Evolutionary conservation across 2,329 filamentous ascomycete species (phyloP).

Genomic region (Penicillium palitans): DNA sequence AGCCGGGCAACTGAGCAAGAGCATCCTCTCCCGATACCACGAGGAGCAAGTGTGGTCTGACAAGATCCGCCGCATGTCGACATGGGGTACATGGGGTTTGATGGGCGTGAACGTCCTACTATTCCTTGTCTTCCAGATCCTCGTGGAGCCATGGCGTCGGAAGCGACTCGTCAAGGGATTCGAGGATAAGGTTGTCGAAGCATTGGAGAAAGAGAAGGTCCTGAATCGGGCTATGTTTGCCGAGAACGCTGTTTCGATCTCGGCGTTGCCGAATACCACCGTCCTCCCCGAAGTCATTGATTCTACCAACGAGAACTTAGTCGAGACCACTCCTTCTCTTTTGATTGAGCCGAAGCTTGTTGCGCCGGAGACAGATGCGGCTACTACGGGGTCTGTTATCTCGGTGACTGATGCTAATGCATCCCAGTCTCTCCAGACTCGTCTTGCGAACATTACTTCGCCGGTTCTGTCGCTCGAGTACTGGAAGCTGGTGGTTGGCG

Average conservation of each 20-base stretch:
- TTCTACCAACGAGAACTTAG: neutral
- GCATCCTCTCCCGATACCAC: constrained; percentile 89
- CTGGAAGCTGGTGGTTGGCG: constrained; percentile 54
- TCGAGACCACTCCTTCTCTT: constrained; percentile 5
- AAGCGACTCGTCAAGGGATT: constrained; percentile 77
- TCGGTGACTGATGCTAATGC: constrained; percentile 1
- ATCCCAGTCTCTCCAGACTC: constrained; percentile 25
- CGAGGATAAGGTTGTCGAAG: constrained; percentile 71
- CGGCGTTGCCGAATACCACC: constrained; percentile 1
- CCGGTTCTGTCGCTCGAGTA: constrained; percentile 36
- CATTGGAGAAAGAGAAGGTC: constrained; percentile 66
- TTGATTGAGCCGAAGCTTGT: neutral
- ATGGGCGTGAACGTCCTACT: constrained; percentile 96
- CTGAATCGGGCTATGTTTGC: constrained; percentile 20
- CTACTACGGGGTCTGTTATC: neutral
- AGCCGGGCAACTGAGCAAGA: constrained; percentile 71
- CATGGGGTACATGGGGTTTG: constrained; percentile 96
- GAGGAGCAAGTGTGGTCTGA: constrained; percentile 99
- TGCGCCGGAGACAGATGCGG: constrained; percentile 4
- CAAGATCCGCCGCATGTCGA: constrained; percentile 91
- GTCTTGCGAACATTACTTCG: constrained; percentile 24
- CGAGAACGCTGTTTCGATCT: constrained; percentile 7
- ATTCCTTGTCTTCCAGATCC: constrained; percentile 80
- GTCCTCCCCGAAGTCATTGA: constrained; percentile 17
- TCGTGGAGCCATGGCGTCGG: constrained; percentile 90